Evolutionary conservation across 73 alveolate species (phyloP).

Genomic region (Tetrahymena borealis): DNA sequence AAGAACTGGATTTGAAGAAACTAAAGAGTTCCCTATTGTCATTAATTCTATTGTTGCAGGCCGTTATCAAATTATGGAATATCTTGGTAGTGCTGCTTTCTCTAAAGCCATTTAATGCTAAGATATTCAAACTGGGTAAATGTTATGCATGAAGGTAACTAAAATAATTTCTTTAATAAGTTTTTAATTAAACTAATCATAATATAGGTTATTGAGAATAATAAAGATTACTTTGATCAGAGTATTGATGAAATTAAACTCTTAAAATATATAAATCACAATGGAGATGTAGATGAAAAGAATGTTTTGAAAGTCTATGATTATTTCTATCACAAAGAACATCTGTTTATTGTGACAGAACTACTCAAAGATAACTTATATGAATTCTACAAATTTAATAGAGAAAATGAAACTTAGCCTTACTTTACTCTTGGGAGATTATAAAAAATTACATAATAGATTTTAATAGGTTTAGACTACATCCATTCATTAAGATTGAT

Average conservation of each 20-base stretch:
- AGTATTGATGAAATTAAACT: slow-evolving; percentile 98
- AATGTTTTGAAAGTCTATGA: slow-evolving; percentile 44
- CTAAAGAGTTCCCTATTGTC: slow-evolving; percentile 95
- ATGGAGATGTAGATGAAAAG: slow-evolving; percentile 95
- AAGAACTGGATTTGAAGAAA: slow-evolving; percentile 99
- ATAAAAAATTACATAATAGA: slow-evolving; percentile 60
- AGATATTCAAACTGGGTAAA: slow-evolving; percentile 88
- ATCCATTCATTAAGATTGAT: slow-evolving; percentile 49
- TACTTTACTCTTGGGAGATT: slow-evolving; percentile 77
- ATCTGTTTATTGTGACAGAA: slow-evolving; percentile 95
- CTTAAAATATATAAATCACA: slow-evolving; percentile 83
- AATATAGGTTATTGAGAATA: slow-evolving; percentile 84
- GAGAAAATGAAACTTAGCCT: slow-evolving; percentile 86
- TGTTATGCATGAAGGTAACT: slow-evolving; percentile 92
- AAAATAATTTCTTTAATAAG: neutral
- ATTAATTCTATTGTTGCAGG: slow-evolving; percentile 91
- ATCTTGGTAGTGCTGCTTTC: slow-evolving; percentile 99
- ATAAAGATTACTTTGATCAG: slow-evolving; percentile 98
- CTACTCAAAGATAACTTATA: slow-evolving; percentile 95
- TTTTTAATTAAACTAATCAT: neutral
- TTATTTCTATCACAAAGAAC: slow-evolving; percentile 86
- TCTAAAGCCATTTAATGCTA: slow-evolving; percentile 95
- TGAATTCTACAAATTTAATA: slow-evolving; percentile 94
- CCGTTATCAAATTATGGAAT: slow-evolving; percentile 96
- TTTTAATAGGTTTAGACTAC: slow-evolving; percentile 54